Evolutionary conservation across 2,329 filamentous ascomycete genomes (phyloP), one percentile per base, ranked within the genome.

Genomic region (Xylariaceae sp.): DNA sequence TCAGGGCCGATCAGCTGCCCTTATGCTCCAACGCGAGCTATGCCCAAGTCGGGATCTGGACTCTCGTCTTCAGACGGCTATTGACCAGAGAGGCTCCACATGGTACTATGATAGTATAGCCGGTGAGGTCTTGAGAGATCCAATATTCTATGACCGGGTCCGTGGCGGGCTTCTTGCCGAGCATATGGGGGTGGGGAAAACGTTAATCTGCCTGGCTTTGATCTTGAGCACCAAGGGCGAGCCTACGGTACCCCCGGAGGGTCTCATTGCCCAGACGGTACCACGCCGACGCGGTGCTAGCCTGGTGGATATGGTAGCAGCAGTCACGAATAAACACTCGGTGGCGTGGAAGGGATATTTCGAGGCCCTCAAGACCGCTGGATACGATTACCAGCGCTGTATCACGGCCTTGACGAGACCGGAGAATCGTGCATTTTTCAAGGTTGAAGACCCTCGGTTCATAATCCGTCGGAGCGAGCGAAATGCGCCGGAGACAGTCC

Each of bases 151-250:
- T 50, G 87, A 92, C 31, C 73, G 78, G 17, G 74, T 81, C 4
- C 71, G 74, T 41, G 88, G 89, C 23, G 90, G 88, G 3, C 83
- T 90, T 11, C 65, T 88, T 11, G 84, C 85, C 0, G 86, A 92
- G 55, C 82, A 85, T 47, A 89, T 89, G 85, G 83, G 83, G 5
- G 66, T 75, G 0, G 89, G 90, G 0, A 97, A 96, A 65, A 96
- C 90, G 0, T 64, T 96, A 17, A 94, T 96, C 9, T 90, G 85
- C 47, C 65, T 97, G 13, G 72, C 83, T 5, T 65, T 88, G 2
- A 80, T 96, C 27, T 67, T 94, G 17, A 81, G 87, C 3, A 94
- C 87, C 0, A 79, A 76, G 51, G 69, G 80, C 21, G 74, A 89
- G 45, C 74, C 9, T 76, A 86, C 4, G 64, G 70, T 13, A 74